Evolutionary conservation across 805 yeast genomes (phyloP).

Genomic region (Nakazawaea populi): DNA sequence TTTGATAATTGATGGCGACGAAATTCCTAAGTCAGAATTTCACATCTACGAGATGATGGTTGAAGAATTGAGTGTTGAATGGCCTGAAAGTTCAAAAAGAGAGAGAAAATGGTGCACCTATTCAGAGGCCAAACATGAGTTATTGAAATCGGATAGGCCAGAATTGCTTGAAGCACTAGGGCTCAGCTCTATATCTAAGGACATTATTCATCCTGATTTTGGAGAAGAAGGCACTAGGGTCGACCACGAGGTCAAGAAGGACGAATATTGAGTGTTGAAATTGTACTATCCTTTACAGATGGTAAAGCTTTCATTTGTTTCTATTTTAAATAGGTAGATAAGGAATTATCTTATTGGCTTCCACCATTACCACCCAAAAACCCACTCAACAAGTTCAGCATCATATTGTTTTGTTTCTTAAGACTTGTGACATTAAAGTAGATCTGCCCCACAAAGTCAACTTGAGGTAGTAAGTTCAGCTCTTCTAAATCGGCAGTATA

Average conservation of each 20-base stretch:
- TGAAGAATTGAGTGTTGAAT: constrained; percentile 45
- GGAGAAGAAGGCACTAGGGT: constrained; percentile 21
- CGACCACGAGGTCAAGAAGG: constrained; percentile 19
- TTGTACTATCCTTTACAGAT: too few relatives aligned
- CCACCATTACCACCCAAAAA: constrained; percentile 44
- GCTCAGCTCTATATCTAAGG: constrained; percentile 43
- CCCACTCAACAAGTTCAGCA: constrained; percentile 76
- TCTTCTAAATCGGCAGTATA: constrained; percentile 19
- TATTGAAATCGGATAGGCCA: constrained; percentile 51
- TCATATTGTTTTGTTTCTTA: constrained; percentile 46
- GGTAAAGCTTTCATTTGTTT: too few relatives aligned
- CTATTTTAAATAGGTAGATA: too few relatives aligned
- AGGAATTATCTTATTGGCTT: background rate
- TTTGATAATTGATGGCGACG: constrained; percentile 17
- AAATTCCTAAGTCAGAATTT: constrained; percentile 71
- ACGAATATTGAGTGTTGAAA: constrained; percentile 15
- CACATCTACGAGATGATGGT: constrained; percentile 80
- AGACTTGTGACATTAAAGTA: constrained; percentile 28
- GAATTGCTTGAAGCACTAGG: constrained; percentile 64
- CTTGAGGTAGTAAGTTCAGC: constrained; percentile 16
- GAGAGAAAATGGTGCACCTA: constrained; percentile 72
- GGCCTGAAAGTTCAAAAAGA: constrained; percentile 73
- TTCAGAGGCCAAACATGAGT: constrained; percentile 57
- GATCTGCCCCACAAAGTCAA: constrained; percentile 23
- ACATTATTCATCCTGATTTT: constrained; percentile 19